phyloP scores from a whole-genome alignment of 1,284 basidiomycete genomes.

The Filobasidium uniguttulatum region DNA sequence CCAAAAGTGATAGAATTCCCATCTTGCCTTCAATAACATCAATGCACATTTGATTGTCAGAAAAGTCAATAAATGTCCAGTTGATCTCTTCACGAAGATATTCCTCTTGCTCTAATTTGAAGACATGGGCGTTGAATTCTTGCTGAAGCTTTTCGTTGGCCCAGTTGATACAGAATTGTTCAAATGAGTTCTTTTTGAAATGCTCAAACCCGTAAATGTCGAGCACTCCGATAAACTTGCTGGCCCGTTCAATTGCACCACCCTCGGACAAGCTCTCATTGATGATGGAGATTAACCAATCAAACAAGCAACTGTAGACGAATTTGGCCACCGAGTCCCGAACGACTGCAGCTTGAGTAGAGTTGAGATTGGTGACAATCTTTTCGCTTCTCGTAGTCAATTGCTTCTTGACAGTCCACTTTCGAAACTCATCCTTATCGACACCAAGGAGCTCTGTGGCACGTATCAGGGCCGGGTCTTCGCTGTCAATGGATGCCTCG shows the following conservation, averaged over 20 bases:
- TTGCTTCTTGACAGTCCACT: constrained; percentile 98
- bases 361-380: constrained; percentile 76
- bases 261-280: constrained; percentile 86
- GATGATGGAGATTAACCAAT: constrained; percentile 89
- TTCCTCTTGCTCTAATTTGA: constrained; percentile 98
- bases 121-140: constrained; percentile 91
- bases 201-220: constrained; percentile 92
- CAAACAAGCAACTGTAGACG: constrained; percentile 95
- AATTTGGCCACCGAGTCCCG: constrained; percentile 96
- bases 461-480: constrained; percentile 64
- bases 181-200: constrained; percentile 97
- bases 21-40: constrained; percentile 96
- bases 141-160: constrained; percentile 77
- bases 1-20: constrained; percentile 83
- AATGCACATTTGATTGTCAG: constrained; percentile 93
- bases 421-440: constrained; percentile 86
- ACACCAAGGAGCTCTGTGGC: constrained; percentile 85
- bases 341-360: constrained; percentile 84
- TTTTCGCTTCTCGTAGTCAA: constrained; percentile 88
- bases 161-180: constrained; percentile 99
- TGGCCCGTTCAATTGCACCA: constrained; percentile 66
- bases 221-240: constrained; percentile 97
- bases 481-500: constrained; percentile 73
- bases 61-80: constrained; percentile 99
- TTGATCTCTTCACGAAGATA: constrained; percentile 97